Percentiles rank a stretch among this genome's conserved stretches.
Evolutionary conservation across 306 rosid species (phyloP).

Genomic region (Mucuna pruriens): DNA sequence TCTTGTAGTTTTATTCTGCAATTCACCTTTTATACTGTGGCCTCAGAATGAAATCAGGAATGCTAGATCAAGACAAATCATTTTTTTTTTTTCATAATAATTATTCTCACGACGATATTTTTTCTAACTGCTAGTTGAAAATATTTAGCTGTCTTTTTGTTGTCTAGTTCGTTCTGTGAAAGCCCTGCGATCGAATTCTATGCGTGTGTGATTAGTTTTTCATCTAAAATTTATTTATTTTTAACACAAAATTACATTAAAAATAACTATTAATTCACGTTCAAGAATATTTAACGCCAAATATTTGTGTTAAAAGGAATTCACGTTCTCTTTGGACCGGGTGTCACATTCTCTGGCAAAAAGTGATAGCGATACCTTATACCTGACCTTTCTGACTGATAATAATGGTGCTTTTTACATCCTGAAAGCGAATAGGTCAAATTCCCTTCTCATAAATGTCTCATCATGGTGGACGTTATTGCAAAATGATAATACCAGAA

Average conservation of each 20-base stretch:
- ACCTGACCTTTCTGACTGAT: slow-evolving; percentile 6
- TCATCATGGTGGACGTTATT: slow-evolving; percentile 19
- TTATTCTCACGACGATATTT: not conserved
- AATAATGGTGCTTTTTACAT: slow-evolving; percentile 34
- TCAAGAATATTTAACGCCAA: too few species aligned
- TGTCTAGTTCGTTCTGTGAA: not conserved
- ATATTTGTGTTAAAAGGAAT: not conserved
- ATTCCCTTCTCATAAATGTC: slow-evolving; percentile 43
- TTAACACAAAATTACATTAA: too few species aligned
- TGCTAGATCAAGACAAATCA: slow-evolving; percentile 6
- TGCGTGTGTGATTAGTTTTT: too few species aligned
- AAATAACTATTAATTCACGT: too few species aligned
- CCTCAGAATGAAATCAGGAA: slow-evolving; percentile 5
- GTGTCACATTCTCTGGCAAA: slow-evolving; percentile 28
- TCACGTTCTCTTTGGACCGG: not conserved
- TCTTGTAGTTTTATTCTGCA: slow-evolving; percentile 29
- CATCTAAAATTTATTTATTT: too few species aligned
- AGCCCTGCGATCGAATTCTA: too few species aligned
- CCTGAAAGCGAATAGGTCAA: slow-evolving; percentile 8
- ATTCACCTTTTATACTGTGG: not conserved
- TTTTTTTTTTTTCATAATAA: not conserved
- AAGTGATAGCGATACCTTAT: slow-evolving; percentile 9
- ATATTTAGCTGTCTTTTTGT: not conserved
- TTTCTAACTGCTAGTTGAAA: not conserved
- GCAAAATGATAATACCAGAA: not conserved